A percentile compares a stretch with the other conserved stretches of the same genome.
These are phyloP conservation scores for Alternaria conjuncta DNA, from an alignment of 2,329 filamentous ascomycete genomes.

Conservation along the genomic window DNA sequence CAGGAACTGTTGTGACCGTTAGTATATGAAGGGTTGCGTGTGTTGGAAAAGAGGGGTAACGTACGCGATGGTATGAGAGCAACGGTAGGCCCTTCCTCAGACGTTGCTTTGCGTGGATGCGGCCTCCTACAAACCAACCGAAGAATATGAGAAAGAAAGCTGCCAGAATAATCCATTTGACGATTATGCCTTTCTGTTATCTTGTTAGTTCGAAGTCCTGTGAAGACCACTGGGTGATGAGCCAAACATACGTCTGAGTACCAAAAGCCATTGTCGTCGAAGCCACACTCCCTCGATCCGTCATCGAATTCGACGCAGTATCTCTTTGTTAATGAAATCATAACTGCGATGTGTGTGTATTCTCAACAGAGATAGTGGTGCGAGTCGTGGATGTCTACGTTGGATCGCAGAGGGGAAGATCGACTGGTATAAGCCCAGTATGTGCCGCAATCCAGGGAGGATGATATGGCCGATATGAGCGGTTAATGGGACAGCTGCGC, in stretches of 20 bases:
- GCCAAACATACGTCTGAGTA: slow-evolving; percentile 35
- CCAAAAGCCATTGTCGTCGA: slow-evolving; percentile 43
- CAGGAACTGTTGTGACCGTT: slow-evolving; percentile 46
- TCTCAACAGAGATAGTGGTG: not conserved
- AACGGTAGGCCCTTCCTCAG: slow-evolving; percentile 70
- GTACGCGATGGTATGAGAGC: slow-evolving; percentile 69
- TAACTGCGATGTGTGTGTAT: slow-evolving; percentile 17
- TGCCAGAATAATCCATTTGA: slow-evolving; percentile 76
- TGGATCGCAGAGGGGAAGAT: not conserved
- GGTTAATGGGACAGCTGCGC: slow-evolving; percentile 9
- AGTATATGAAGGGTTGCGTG: not conserved
- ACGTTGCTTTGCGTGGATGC: slow-evolving; percentile 71
- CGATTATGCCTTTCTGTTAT: slow-evolving; percentile 64
- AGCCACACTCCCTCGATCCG: slow-evolving; percentile 36
- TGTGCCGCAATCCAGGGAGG: slow-evolving; percentile 4
- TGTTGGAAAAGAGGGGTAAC: slow-evolving; percentile 6
- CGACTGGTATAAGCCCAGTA: slow-evolving; percentile 8
- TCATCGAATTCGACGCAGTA: slow-evolving; percentile 36
- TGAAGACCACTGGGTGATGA: not conserved
- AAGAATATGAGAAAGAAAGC: slow-evolving; percentile 65
- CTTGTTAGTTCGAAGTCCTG: slow-evolving; percentile 7
- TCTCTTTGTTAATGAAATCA: slow-evolving; percentile 37
- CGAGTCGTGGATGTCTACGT: not conserved
- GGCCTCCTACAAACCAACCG: slow-evolving; percentile 70
- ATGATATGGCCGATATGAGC: slow-evolving; percentile 1